Conservation (phyloP, 108 stramenopile genomes). For the Discostella stelligeroides region DNA sequence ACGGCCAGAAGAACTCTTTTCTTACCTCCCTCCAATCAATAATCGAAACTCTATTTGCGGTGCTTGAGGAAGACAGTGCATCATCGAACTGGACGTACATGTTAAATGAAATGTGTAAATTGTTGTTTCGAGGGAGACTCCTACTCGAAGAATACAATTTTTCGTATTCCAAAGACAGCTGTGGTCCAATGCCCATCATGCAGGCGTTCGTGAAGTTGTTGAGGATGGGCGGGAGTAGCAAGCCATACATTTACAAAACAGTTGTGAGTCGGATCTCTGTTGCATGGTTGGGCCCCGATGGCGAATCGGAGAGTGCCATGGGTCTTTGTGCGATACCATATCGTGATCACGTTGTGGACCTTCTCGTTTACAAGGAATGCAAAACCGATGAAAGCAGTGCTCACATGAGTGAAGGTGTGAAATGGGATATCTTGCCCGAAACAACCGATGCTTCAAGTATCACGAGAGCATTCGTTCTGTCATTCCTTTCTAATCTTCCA, state of each 20-base stretch:
- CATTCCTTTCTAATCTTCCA: slow-evolving; percentile 72
- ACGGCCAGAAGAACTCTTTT: slow-evolving; percentile 19
- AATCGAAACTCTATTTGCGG: slow-evolving; percentile 58
- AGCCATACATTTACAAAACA: slow-evolving; percentile 61
- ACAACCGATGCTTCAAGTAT: slow-evolving; percentile 59
- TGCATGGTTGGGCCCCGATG: slow-evolving; percentile 65
- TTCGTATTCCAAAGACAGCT: slow-evolving; percentile 20
- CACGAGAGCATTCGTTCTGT: slow-evolving; percentile 68
- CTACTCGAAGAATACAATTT: slow-evolving; percentile 62
- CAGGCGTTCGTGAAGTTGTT: slow-evolving; percentile 69
- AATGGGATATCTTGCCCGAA: slow-evolving; percentile 24
- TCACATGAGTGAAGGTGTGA: slow-evolving; percentile 45
- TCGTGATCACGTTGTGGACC: slow-evolving; percentile 63
- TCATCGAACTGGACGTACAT: slow-evolving; percentile 61
- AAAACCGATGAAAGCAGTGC: slow-evolving; percentile 60
- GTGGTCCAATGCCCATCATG: slow-evolving; percentile 55
- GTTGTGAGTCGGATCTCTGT: slow-evolving; percentile 61
- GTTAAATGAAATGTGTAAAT: slow-evolving; percentile 72
- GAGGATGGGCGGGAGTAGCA: slow-evolving; percentile 55
- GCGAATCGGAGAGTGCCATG: slow-evolving; percentile 6
- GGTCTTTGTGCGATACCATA: slow-evolving; percentile 81
- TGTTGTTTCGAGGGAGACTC: slow-evolving; percentile 64
- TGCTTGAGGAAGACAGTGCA: slow-evolving; percentile 54
- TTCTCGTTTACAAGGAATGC: slow-evolving; percentile 79
- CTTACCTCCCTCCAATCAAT: slow-evolving; percentile 48